Evolutionary conservation across 169 alveolate genomes (phyloP).

Genomic region (Plasmodium sp.): DNA sequence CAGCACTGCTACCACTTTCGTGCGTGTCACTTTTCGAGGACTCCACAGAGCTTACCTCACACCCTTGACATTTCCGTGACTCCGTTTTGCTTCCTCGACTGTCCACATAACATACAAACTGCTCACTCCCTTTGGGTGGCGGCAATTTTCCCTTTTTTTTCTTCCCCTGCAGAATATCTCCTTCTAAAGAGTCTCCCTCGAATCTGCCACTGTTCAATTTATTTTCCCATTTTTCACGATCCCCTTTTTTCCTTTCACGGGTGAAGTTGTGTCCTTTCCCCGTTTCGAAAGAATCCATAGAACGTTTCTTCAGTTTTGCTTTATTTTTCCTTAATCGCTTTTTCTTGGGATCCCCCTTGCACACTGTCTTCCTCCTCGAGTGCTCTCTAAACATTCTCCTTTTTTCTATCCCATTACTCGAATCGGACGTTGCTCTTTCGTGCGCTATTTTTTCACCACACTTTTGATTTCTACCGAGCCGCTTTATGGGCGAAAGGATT

Average conservation of each 20-base stretch:
- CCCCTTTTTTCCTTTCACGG: not conserved
- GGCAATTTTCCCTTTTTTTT: not conserved
- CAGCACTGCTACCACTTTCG: not conserved
- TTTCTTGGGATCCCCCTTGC: not conserved
- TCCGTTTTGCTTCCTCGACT: not conserved
- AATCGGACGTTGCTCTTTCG: not conserved
- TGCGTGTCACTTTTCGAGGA: not conserved
- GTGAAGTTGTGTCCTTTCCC: not conserved
- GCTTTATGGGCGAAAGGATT: not conserved
- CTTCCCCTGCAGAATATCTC: not conserved
- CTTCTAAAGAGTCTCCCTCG: not conserved
- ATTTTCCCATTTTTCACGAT: not conserved
- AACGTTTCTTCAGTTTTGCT: not conserved
- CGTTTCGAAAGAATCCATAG: not conserved
- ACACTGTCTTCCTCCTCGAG: not conserved
- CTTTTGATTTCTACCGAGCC: not conserved
- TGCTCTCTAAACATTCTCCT: not conserved
- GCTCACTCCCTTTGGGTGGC: not conserved
- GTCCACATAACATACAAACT: not conserved
- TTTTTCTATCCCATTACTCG: not conserved
- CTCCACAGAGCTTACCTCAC: not conserved
- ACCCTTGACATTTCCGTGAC: not conserved
- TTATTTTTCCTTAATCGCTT: not conserved
- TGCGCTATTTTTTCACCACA: not conserved
- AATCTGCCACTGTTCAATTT: not conserved